Conservation (phyloP, 352 stramenopile genomes). For the Pythium insidiosum region DNA sequence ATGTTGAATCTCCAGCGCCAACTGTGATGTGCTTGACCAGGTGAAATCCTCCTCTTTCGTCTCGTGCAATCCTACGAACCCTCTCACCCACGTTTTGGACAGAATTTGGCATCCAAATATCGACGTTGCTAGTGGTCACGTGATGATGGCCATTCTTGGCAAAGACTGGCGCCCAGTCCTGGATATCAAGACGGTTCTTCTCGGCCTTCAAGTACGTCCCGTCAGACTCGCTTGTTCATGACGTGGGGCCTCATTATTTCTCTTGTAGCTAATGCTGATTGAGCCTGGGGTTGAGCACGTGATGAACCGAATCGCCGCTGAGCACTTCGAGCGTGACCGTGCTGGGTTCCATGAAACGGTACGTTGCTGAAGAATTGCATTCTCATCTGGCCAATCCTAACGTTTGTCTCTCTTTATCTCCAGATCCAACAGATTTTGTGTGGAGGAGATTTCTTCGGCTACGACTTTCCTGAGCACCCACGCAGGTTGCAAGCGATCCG, state of each 20-base stretch:
- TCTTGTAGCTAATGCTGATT: slow-evolving; percentile 65
- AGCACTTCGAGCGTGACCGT: slow-evolving; percentile 37
- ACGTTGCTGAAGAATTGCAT: too few species aligned
- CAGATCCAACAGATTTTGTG: slow-evolving; percentile 55
- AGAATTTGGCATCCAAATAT: slow-evolving; percentile 86
- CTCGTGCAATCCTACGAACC: too few species aligned
- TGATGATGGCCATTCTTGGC: slow-evolving; percentile 84
- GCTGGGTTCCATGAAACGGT: too few species aligned
- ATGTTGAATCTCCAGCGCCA: slow-evolving; percentile 34
- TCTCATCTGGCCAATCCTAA: too few species aligned
- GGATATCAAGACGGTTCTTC: slow-evolving; percentile 80
- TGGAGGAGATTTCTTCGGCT: slow-evolving; percentile 45
- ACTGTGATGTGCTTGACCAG: slow-evolving; percentile 63
- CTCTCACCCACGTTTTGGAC: too few species aligned
- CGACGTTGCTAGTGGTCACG: slow-evolving; percentile 56
- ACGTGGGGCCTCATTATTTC: neutral
- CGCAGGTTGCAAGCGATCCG: slow-evolving; percentile 45
- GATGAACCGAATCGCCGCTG: slow-evolving; percentile 40
- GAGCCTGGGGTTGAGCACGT: slow-evolving; percentile 66
- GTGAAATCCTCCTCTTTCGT: slow-evolving; percentile 15
- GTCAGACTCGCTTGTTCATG: neutral
- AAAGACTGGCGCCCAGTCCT: slow-evolving; percentile 81
- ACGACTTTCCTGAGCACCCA: slow-evolving; percentile 54
- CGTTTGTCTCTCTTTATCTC: neutral
- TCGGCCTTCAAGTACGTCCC: slow-evolving; percentile 59